Evolutionary conservation across 345 rosid genomes (phyloP).

Genomic region (Populus deltoides): DNA sequence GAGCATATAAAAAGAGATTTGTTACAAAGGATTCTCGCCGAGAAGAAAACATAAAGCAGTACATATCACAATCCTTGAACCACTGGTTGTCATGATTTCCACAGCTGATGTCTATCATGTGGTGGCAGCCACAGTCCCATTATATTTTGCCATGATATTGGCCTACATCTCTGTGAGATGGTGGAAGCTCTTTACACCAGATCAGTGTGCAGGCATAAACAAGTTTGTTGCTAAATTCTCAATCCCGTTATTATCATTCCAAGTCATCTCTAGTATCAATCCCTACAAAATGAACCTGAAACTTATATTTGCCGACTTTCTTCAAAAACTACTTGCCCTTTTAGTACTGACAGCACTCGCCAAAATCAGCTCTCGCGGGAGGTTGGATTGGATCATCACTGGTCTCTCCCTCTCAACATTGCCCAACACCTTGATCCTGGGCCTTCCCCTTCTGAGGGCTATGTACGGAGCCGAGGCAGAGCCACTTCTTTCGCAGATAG

Average conservation of each 20-base stretch:
- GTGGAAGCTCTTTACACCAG: constrained; percentile 64
- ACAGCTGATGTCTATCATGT: constrained; percentile 65
- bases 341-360: constrained; percentile 35
- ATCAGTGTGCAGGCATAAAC: constrained; percentile 89
- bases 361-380: constrained; percentile 48
- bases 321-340: constrained; percentile 62
- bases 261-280: constrained; percentile 62
- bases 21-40: constrained; percentile 11
- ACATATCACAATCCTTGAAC: constrained; percentile 9
- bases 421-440: constrained; percentile 83
- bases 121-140: constrained; percentile 70
- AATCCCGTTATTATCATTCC: constrained; percentile 74
- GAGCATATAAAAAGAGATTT: constrained; percentile 16
- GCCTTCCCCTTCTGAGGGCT: constrained; percentile 68
- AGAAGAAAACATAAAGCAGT: background rate
- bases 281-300: constrained; percentile 71
- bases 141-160: constrained; percentile 68
- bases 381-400: constrained; percentile 60
- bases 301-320: constrained; percentile 56
- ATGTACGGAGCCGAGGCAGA: constrained; percentile 69
- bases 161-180: constrained; percentile 71
- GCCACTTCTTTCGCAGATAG: constrained; percentile 61
- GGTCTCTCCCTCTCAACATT: constrained; percentile 69
- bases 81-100: constrained; percentile 50
- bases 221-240: constrained; percentile 86